Evolutionary conservation across 2,329 filamentous ascomycete species (phyloP), one percentile per base, ranked within the genome.

Genomic region (Incumbomyces lentus): DNA sequence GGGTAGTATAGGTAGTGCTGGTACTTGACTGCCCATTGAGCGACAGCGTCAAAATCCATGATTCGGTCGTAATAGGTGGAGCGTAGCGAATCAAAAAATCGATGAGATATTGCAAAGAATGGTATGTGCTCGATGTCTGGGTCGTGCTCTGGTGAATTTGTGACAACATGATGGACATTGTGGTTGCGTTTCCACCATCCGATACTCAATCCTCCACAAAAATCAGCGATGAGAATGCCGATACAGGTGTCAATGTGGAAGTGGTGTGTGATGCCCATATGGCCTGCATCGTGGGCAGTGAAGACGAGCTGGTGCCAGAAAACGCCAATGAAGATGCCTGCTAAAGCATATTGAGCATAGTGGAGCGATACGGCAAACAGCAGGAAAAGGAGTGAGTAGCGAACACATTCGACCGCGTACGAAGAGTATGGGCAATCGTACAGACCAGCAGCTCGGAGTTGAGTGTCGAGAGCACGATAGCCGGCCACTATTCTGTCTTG

Each of bases 151-250:
- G 89, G 86, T 36, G 84, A 84, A 64, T 96, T 96, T 14, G 92
- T 96, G 44, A 96, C 84, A 56, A 96, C 88, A 60, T 96, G 90
- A 62, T 96, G 90, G 6, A 95, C 88, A 60, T 96, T 96, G 66
- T 96, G 90, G 62, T 81, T 95, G 51, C 80, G 76, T 67, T 96
- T 96, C 90, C 90, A 98, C 90, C 90, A 96, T 36, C 90, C 86
- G 45, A 95, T 68, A 19, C 87, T 95, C 30, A 98, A 68, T 0
- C 92, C 92, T 32, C 92, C 92, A 16, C 92, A 69, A 58, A 84
- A 96, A 62, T 95, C 84, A 44, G 89, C 88, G 58, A 95, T 84
- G 53, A 94, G 68, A 60, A 96, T 95, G 40, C 87, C 90, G 52
- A 98, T 86, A 40, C 84, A 73, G 1, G 83, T 84, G 64, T 98